Base-by-base conservation (phyloP, 305 asterid genomes). In the Solanum hybrid region DNA sequence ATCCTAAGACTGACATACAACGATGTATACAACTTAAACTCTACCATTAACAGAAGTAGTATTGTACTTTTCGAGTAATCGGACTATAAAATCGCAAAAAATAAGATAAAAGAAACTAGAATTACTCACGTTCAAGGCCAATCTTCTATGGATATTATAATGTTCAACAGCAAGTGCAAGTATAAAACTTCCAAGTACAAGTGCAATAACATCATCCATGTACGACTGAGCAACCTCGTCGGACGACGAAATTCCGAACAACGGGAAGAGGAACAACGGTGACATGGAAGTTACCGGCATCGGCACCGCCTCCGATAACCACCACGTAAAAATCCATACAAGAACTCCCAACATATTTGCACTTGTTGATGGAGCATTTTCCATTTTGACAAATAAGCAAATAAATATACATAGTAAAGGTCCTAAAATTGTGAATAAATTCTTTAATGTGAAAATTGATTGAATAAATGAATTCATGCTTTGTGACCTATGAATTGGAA, bases 151-250 rank as follows among this genome's bases (percentile, higher is more conserved):
- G 6, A 97, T 96, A 91, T 97, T 97, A 90, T 97, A 97, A 87
- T 97, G 98, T 94, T 97, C 99, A 6, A 97, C 98, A 6, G 99
- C 98, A 60, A 97, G 95, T 27, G 99, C 99, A 72, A 97, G 98
- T 8, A 97, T 97, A 91, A 97, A 97, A 31, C 98, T 97, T 24
- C 99, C 99, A 2, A 97, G 93, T 10, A 97, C 98, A 27, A 96
- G 98, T 15, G 98, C 84, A 31, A 97, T 97, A 7, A 97, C 98
- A 76, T 97, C 99, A 56, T 96, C 97, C 98, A 96, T 94, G 78
- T 97, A 97, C 7, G 98, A 92, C 2, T 88, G 91, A 4, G 98
- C 99, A 36, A 97, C 98, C 88, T 94, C 98, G 12, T 97, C 98
- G 37, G 98, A 94, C 37, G 95, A 69, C n/a, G 98, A 85, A 89